phyloP scores from a whole-genome alignment of 768 basidiomycete species.

The Ramaria rubella region DNA sequence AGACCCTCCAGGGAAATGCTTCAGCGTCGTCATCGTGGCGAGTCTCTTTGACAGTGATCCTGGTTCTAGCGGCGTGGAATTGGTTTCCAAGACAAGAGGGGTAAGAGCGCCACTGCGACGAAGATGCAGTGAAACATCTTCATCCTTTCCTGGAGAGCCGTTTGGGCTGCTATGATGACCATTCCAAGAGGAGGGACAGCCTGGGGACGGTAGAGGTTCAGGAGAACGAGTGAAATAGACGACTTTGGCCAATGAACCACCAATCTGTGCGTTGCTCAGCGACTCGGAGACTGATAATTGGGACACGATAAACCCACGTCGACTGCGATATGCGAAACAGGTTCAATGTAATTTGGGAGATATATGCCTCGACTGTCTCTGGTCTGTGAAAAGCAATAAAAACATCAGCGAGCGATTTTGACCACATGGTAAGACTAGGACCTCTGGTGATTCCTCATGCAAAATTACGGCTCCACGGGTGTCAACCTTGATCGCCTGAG shows the following conservation, averaged over 20 bases:
- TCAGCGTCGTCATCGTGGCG: constrained; percentile 67
- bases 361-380: constrained; percentile 95
- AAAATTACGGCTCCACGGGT: constrained; percentile 91
- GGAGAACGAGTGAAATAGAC: constrained; percentile 97
- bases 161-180: constrained; percentile 35
- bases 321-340: constrained; percentile 94
- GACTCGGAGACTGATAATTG: not conserved
- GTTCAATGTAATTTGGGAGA: constrained; percentile 95
- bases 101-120: constrained; percentile 66
- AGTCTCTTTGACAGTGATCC: constrained; percentile 48
- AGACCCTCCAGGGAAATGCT: constrained; percentile 90
- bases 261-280: constrained; percentile 54
- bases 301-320: constrained; percentile 59
- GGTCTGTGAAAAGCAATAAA: constrained; percentile 43
- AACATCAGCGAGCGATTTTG: too few species aligned
- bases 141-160: constrained; percentile 31
- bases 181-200: constrained; percentile 48
- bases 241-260: constrained; percentile 95
- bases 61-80: constrained; percentile 30
- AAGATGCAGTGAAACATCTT: constrained; percentile 14
- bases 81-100: constrained; percentile 64
- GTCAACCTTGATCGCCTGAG: constrained; percentile 89
- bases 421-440: constrained; percentile 33
- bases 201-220: constrained; percentile 75
- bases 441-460: constrained; percentile 91